Evolutionary conservation across 352 stramenopile genomes (phyloP).

Genomic region (Phytophthora pluvialis): DNA sequence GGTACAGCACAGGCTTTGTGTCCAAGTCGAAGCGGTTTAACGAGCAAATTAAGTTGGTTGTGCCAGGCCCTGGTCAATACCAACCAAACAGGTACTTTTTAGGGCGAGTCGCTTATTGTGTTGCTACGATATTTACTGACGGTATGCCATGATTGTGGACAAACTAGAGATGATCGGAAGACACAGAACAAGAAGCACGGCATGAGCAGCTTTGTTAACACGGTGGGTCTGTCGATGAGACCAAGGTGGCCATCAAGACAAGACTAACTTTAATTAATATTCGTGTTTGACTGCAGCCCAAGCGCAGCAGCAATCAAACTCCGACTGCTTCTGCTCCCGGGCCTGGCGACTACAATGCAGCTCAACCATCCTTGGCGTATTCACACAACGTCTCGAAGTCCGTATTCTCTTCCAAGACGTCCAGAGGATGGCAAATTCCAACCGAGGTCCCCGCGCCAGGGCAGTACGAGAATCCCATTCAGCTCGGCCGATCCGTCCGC

Average conservation of each 20-base stretch:
- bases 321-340: constrained; percentile 37
- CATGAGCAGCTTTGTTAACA: constrained; percentile 69
- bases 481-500: constrained; percentile 41
- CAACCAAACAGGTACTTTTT: constrained; percentile 49
- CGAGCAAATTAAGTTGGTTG: constrained; percentile 50
- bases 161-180: constrained; percentile 45
- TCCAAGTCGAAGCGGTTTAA: constrained; percentile 81
- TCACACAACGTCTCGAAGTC: constrained; percentile 63
- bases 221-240: constrained; percentile 34
- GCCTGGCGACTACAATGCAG: constrained; percentile 61
- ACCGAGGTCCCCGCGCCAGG: constrained; percentile 62
- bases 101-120: background rate
- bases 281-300: constrained; percentile 26
- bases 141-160: background rate
- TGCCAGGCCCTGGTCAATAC: constrained; percentile 74
- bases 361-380: constrained; percentile 43
- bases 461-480: constrained; percentile 73
- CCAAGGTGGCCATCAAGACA: too few species aligned
- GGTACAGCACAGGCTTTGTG: constrained; percentile 80
- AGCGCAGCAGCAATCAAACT: constrained; percentile 42
- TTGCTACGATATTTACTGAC: background rate
- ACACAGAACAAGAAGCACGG: constrained; percentile 72
- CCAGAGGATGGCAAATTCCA: constrained; percentile 55
- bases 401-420: constrained; percentile 70
- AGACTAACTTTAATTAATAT: background rate